Conservation (phyloP, 192 early-diverging fungal species). For the Backusella parvicylindrica region DNA sequence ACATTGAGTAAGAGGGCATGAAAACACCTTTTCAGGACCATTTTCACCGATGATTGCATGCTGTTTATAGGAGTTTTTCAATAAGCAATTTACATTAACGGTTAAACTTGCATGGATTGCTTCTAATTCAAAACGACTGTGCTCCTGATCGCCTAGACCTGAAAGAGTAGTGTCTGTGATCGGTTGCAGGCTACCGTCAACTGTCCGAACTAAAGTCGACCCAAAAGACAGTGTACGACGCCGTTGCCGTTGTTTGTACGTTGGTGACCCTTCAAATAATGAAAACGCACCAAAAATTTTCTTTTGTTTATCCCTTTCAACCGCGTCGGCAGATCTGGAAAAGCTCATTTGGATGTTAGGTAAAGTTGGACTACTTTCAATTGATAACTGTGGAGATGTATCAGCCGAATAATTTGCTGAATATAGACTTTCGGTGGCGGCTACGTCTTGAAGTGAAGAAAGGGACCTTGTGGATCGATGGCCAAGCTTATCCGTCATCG, state of each 20-base stretch:
- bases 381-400: not conserved
- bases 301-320: constrained; percentile 14
- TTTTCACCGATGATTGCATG: not conserved
- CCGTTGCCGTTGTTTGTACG: constrained; percentile 68
- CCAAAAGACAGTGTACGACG: constrained; percentile 40
- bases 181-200: not conserved
- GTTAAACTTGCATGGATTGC: constrained; percentile 11
- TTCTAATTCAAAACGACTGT: constrained; percentile 20
- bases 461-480: not conserved
- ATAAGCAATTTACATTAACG: not conserved
- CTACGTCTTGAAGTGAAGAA: not conserved
- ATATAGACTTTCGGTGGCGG: not conserved
- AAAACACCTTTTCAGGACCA: not conserved
- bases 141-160: not conserved
- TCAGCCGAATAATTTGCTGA: not conserved
- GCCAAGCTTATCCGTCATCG: not conserved
- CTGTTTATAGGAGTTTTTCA: not conserved
- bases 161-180: not conserved
- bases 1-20: not conserved
- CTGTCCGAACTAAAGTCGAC: constrained; percentile 15
- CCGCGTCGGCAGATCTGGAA: constrained; percentile 25
- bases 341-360: constrained; percentile 6
- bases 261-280: constrained; percentile 66
- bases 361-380: constrained; percentile 5
- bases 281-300: constrained; percentile 51